Percentiles rank a stretch among this genome's conserved stretches.
Evolutionary conservation across 768 basidiomycete species (phyloP).

Genomic region (Mycena latifolia): DNA sequence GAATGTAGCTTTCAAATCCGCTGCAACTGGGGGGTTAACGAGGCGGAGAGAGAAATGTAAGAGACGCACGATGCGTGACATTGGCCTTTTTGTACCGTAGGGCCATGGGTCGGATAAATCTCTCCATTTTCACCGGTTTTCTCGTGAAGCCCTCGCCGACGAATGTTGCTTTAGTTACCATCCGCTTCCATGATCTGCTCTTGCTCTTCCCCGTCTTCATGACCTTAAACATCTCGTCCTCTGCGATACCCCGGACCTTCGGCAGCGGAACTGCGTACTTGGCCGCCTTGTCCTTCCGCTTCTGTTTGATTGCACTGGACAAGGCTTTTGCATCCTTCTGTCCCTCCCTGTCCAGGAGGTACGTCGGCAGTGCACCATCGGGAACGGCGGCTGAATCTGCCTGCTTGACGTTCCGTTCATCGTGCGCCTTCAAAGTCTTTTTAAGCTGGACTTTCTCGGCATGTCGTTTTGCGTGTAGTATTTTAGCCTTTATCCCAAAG

Average conservation of each 20-base stretch:
- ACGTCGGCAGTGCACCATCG: conserved; percentile 94
- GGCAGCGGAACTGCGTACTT: conserved; percentile 98
- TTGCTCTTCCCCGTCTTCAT: conserved; percentile 98
- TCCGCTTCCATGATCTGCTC: conserved; percentile 97
- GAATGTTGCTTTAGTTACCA: conserved; percentile 99
- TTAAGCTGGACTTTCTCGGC: conserved; percentile 98
- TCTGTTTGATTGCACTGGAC: conserved; percentile 96
- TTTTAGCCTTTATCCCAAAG: conserved; percentile 96
- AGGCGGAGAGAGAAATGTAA: not conserved
- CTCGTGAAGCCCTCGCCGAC: conserved; percentile 98
- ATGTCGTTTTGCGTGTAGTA: conserved; percentile 97
- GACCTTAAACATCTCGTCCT: conserved; percentile 99
- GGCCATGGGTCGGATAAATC: conserved; percentile 98
- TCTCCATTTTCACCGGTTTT: conserved; percentile 99
- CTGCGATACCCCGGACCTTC: conserved; percentile 97
- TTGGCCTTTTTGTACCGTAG: conserved; percentile 98
- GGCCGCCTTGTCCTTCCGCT: conserved; percentile 98
- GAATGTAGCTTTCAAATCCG: conserved; percentile 98
- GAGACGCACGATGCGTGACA: conserved; percentile 93
- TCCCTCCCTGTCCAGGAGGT: conserved; percentile 96
- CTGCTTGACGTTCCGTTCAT: conserved; percentile 98
- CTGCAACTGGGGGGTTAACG: conserved; percentile 52
- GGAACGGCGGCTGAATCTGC: conserved; percentile 85
- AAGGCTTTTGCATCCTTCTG: conserved; percentile 98
- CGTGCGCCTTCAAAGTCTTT: conserved; percentile 99